phyloP scores from a whole-genome alignment of 768 basidiomycete genomes.

The Trichaptum fuscoviolaceum region DNA sequence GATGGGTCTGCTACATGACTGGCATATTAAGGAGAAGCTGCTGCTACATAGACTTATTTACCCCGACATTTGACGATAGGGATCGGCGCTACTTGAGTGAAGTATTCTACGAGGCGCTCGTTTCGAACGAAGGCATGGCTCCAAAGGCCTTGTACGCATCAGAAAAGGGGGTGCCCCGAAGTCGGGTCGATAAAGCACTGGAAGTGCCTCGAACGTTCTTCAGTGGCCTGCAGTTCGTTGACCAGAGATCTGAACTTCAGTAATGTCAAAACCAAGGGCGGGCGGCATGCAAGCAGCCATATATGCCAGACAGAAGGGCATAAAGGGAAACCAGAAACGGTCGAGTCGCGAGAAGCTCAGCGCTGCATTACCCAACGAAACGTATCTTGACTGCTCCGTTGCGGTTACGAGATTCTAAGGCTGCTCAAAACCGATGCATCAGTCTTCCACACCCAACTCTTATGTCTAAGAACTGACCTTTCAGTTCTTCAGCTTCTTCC shows the following conservation, averaged over 20 bases:
- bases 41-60: background rate
- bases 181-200: background rate
- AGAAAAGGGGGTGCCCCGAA: background rate
- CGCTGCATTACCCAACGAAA: constrained; percentile 50
- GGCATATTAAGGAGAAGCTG: background rate
- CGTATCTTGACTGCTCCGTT: constrained; percentile 71
- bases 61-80: background rate
- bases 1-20: background rate
- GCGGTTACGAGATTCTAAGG: constrained; percentile 65
- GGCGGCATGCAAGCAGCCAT: background rate
- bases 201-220: background rate
- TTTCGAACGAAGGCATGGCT: too few relatives aligned
- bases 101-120: too few relatives aligned
- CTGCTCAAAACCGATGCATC: constrained; percentile 27
- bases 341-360: background rate
- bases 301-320: background rate
- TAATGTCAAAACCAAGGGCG: background rate
- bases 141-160: too few relatives aligned
- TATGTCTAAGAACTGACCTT: constrained; percentile 39
- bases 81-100: background rate
- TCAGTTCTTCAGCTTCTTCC: constrained; percentile 79
- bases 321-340: background rate
- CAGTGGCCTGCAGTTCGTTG: background rate
- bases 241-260: background rate
- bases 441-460: constrained; percentile 2